Conservation (phyloP, 495 filamentous ascomycete species). For the Podospora didyma region DNA sequence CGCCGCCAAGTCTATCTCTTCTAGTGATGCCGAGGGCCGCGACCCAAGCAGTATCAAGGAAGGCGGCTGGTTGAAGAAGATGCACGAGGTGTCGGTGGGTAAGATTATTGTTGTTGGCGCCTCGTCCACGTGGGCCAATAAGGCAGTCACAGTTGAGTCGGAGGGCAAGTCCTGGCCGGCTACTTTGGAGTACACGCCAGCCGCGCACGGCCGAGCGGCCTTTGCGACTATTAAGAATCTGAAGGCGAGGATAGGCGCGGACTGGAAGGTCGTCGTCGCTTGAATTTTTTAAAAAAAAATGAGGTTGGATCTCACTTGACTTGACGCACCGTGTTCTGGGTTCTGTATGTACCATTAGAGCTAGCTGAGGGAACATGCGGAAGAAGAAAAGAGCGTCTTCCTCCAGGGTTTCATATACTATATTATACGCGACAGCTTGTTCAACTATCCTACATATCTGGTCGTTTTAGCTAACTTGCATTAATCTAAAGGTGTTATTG, state of each 20-base stretch:
- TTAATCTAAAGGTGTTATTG: no score
- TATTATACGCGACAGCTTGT: no score
- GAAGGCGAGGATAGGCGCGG: slow-evolving; percentile 67
- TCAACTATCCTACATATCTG: background rate
- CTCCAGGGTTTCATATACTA: no score
- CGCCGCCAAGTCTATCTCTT: slow-evolving; percentile 45
- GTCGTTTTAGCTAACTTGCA: no score
- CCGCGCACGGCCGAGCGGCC: slow-evolving; percentile 57
- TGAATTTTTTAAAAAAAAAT: slow-evolving; percentile 12
- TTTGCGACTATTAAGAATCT: slow-evolving; percentile 83
- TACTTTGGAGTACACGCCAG: slow-evolving; percentile 57
- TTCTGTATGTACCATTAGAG: no score
- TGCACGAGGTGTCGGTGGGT: slow-evolving; percentile 75
- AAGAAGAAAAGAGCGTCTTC: no score
- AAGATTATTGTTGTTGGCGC: slow-evolving; percentile 78
- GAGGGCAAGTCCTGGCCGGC: slow-evolving; percentile 61
- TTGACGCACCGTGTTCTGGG: no score
- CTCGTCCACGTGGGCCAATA: slow-evolving; percentile 68
- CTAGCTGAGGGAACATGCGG: no score
- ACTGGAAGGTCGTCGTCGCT: slow-evolving; percentile 69
- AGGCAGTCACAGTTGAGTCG: slow-evolving; percentile 61
- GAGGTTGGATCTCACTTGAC: background rate
- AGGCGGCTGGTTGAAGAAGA: slow-evolving; percentile 68
- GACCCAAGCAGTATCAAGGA: slow-evolving; percentile 57
- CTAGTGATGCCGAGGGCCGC: slow-evolving; percentile 47